These are phyloP conservation scores for Citrus unshiu DNA, from an alignment of 345 rosid genomes.

Conservation along the genomic window DNA sequence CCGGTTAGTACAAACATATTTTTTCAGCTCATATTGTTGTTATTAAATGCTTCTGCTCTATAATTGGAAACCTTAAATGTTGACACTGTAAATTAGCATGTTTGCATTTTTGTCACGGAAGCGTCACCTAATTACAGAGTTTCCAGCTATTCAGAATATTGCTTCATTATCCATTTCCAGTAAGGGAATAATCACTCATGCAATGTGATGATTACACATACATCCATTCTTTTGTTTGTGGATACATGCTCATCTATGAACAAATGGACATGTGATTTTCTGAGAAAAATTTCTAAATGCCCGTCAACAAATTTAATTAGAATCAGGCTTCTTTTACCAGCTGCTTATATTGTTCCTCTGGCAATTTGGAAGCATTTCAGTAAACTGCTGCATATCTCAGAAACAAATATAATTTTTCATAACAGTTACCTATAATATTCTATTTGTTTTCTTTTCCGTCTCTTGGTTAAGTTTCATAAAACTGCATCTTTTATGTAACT, in stretches of 20 bases:
- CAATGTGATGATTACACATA: neutral
- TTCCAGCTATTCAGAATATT: neutral
- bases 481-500: neutral
- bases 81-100: neutral
- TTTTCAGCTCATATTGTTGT: neutral
- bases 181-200: neutral
- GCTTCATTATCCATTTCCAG: neutral
- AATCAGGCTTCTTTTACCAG: neutral
- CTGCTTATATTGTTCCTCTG: neutral
- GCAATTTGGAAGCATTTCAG: neutral
- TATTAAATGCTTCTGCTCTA: neutral
- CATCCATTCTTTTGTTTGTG: neutral
- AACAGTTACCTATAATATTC: neutral
- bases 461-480: too few relatives aligned
- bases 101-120: neutral
- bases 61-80: slow-evolving; percentile 5
- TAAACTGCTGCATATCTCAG: neutral
- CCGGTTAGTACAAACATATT: slow-evolving; percentile 54
- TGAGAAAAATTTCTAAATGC: neutral
- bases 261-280: neutral
- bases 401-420: neutral
- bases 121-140: neutral
- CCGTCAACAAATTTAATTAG: neutral
- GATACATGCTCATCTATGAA: neutral
- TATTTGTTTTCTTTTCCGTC: neutral